phyloP scores from a whole-genome alignment of 2,329 filamentous ascomycete genomes.

The Nemania bipapillata region DNA sequence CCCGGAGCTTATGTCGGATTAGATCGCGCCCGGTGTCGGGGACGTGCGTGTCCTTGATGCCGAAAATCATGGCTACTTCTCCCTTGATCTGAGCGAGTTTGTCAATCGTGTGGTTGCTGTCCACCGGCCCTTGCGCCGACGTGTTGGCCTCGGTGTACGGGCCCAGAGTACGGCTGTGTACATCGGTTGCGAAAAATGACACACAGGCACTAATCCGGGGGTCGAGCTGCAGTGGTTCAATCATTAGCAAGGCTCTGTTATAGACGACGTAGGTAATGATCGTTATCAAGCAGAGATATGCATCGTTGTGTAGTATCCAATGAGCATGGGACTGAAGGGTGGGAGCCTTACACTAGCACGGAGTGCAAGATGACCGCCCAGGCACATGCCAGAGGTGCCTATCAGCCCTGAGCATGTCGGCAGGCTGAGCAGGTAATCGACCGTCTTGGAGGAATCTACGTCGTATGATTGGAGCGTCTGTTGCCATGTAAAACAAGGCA shows the following conservation, averaged over 20 bases:
- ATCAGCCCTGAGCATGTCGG: constrained; percentile 84
- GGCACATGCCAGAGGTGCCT: constrained; percentile 87
- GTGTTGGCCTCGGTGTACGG: constrained; percentile 63
- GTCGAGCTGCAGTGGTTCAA: constrained; percentile 66
- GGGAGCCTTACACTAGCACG: constrained; percentile 62
- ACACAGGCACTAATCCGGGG: constrained; percentile 79
- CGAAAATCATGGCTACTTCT: constrained; percentile 90
- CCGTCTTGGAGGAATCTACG: constrained; percentile 74
- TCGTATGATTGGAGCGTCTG: constrained; percentile 88
- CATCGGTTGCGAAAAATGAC: constrained; percentile 92
- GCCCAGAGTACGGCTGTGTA: constrained; percentile 82
- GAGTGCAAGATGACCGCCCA: constrained; percentile 84
- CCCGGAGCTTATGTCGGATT: constrained; percentile 83
- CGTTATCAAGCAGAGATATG: neutral
- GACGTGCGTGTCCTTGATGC: constrained; percentile 90
- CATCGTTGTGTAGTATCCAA: neutral
- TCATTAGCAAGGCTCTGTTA: constrained; percentile 20
- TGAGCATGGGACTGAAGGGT: neutral
- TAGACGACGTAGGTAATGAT: neutral
- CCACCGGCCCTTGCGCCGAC: constrained; percentile 53
- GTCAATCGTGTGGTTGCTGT: constrained; percentile 65
- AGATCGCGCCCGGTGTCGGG: constrained; percentile 83
- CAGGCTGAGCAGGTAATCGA: constrained; percentile 76
- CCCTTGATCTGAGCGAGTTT: constrained; percentile 73
- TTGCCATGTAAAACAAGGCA: neutral